These are phyloP conservation scores for Eimeria tenella DNA, from an alignment of 169 alveolate species.

Conservation along the genomic window DNA sequence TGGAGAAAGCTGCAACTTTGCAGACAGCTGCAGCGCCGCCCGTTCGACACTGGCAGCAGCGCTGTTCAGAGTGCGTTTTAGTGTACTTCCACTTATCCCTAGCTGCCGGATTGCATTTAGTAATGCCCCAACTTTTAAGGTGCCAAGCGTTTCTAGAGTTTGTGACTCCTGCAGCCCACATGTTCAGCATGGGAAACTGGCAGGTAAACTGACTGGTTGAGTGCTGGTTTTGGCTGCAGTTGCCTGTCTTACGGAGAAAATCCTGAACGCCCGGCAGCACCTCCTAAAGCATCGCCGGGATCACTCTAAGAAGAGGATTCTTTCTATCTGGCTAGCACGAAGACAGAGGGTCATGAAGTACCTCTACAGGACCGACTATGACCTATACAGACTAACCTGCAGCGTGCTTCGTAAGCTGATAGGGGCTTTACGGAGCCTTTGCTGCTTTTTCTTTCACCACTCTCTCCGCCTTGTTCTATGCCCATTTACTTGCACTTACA, in stretches of 20 bases:
- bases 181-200: too few relatives aligned
- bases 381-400: conserved; percentile 89
- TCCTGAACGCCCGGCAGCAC: conserved; percentile 89
- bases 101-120: too few relatives aligned
- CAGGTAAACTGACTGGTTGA: too few relatives aligned
- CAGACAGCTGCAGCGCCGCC: conserved; percentile 72
- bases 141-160: background rate
- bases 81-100: background rate
- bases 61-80: conserved; percentile 69
- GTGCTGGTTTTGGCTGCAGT: conserved; percentile 71
- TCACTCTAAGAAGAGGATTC: conserved; percentile 88
- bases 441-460: background rate
- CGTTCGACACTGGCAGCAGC: conserved; percentile 74
- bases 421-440: background rate
- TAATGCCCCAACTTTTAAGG: background rate
- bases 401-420: conserved; percentile 80
- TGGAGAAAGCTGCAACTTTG: conserved; percentile 72
- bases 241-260: conserved; percentile 90
- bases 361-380: conserved; percentile 88
- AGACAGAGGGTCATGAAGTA: conserved; percentile 89
- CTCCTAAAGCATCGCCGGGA: conserved; percentile 87
- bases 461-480: too few relatives aligned
- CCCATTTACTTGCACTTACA: too few relatives aligned
- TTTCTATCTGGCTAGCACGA: conserved; percentile 89
- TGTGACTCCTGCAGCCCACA: background rate